Evolutionary conservation across 306 rosid species (phyloP).

Genomic region (Vigna angularis): DNA sequence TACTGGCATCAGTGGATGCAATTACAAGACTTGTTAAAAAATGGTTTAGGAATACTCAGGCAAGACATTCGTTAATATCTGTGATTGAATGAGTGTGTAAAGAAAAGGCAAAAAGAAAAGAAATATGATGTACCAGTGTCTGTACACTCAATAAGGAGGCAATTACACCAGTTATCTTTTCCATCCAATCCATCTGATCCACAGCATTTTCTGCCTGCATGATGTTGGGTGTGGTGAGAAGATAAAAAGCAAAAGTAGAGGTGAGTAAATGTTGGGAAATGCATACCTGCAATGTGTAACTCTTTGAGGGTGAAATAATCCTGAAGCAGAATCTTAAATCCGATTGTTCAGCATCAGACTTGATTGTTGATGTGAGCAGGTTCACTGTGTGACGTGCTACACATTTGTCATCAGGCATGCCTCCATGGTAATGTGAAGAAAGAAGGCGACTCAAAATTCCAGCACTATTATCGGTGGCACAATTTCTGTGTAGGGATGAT

Average conservation of each 20-base stretch:
- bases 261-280: slow-evolving; percentile 4
- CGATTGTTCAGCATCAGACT: slow-evolving; percentile 76
- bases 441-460: slow-evolving; percentile 72
- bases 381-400: slow-evolving; percentile 74
- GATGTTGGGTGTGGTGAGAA: slow-evolving; percentile 16
- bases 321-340: slow-evolving; percentile 91
- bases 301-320: slow-evolving; percentile 76
- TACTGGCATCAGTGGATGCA: slow-evolving; percentile 14
- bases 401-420: slow-evolving; percentile 62
- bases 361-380: slow-evolving; percentile 81
- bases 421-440: slow-evolving; percentile 64
- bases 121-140: slow-evolving; percentile 54
- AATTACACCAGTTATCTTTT: slow-evolving; percentile 80
- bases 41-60: not conserved
- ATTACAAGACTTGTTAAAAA: not conserved
- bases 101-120: not conserved
- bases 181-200: slow-evolving; percentile 90
- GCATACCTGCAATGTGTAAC: slow-evolving; percentile 73
- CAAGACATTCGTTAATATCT: not conserved
- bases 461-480: slow-evolving; percentile 58
- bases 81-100: not conserved
- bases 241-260: slow-evolving; percentile 9
- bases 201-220: slow-evolving; percentile 83
- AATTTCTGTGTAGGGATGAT: slow-evolving; percentile 54
- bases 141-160: slow-evolving; percentile 72